Evolutionary conservation across 345 rosid species (phyloP).

Genomic region (Heritiera fomes): DNA sequence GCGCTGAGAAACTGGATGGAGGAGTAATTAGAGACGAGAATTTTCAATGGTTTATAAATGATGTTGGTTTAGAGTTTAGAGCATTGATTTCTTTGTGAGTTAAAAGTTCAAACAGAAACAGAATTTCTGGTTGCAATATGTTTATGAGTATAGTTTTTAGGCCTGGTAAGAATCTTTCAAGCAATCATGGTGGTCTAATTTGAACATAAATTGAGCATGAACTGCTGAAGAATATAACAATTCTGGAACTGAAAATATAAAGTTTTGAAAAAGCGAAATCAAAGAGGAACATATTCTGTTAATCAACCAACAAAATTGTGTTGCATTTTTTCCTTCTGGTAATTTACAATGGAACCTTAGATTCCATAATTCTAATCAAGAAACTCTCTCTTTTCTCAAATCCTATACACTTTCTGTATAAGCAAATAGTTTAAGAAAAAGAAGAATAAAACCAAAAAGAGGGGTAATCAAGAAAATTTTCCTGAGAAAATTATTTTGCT

Average conservation of each 20-base stretch:
- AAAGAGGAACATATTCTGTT: not conserved
- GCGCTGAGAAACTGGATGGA: not conserved
- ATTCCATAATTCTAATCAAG: not conserved
- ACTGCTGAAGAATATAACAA: not conserved
- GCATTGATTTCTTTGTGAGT: too few relatives aligned
- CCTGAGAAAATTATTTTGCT: not conserved
- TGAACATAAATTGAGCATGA: not conserved
- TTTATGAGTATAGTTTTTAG: too few relatives aligned
- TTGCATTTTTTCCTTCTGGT: constrained; percentile 9
- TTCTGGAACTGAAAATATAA: not conserved
- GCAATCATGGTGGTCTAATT: not conserved
- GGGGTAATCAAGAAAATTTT: not conserved
- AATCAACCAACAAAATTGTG: constrained; percentile 15
- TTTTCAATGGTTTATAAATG: not conserved
- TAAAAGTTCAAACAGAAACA: too few relatives aligned
- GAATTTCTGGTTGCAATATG: not conserved
- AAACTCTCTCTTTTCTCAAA: too few relatives aligned
- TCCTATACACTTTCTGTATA: too few relatives aligned
- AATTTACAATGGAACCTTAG: constrained; percentile 6
- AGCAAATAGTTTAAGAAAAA: too few relatives aligned
- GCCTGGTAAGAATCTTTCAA: too few relatives aligned
- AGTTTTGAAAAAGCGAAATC: not conserved
- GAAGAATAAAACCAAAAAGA: constrained; percentile 6
- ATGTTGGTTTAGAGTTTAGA: too few relatives aligned
- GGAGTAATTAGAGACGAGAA: not conserved